phyloP scores from a whole-genome alignment of 768 basidiomycete species.

The Lactarius indigo region DNA sequence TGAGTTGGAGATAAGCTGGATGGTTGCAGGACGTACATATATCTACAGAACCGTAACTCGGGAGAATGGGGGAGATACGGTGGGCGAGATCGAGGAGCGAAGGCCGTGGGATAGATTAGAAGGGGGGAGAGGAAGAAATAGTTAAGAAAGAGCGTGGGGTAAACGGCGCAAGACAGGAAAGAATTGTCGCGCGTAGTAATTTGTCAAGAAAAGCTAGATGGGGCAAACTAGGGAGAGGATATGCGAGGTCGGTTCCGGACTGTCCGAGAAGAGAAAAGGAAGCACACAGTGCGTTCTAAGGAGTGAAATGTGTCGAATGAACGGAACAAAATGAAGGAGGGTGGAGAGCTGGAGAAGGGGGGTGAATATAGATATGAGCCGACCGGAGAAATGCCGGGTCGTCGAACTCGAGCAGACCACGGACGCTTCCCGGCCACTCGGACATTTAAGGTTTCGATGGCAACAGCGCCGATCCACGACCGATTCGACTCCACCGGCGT shows the following conservation, averaged over 20 bases:
- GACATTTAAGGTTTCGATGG: neutral
- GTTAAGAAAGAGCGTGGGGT: neutral
- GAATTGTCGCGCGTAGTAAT: neutral
- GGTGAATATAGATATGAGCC: neutral
- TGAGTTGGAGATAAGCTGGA: neutral
- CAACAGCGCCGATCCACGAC: neutral
- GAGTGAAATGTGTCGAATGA: constrained; percentile 15
- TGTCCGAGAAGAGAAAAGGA: neutral
- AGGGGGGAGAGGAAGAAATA: neutral
- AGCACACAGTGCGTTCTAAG: constrained; percentile 23
- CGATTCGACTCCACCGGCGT: neutral
- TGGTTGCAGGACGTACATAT: neutral
- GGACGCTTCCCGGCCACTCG: neutral
- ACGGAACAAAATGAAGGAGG: neutral
- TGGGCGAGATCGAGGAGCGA: neutral
- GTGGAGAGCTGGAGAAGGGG: neutral
- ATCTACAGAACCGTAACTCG: neutral
- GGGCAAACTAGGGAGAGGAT: neutral
- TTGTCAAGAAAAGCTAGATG: constrained; percentile 1
- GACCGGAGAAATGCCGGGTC: neutral
- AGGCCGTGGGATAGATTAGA: neutral
- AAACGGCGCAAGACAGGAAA: neutral
- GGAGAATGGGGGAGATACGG: neutral
- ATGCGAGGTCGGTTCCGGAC: neutral
- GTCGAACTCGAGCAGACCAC: neutral